Evolutionary conservation across 2,329 filamentous ascomycete species (phyloP).

Genomic region (Clarireedia sp.): DNA sequence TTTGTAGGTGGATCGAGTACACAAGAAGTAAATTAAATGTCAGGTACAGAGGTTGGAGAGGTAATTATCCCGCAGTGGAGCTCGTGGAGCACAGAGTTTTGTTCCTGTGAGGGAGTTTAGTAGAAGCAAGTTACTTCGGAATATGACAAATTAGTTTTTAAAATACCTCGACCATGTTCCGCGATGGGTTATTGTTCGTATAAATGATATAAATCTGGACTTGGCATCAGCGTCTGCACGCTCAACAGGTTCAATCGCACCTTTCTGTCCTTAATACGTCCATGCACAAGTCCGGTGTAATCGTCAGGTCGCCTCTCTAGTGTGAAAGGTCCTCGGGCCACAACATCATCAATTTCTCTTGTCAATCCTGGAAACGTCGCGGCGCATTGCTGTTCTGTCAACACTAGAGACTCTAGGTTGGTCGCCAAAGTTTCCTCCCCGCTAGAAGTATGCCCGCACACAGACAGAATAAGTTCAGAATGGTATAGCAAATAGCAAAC

Average conservation of each 20-base stretch:
- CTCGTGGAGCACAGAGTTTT: slow-evolving; percentile 44
- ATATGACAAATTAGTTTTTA: slow-evolving; percentile 1
- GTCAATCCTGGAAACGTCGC: slow-evolving; percentile 39
- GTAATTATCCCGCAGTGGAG: slow-evolving; percentile 45
- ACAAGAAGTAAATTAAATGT: slow-evolving; percentile 45
- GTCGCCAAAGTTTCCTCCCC: too few relatives aligned
- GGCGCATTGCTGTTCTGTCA: slow-evolving; percentile 38
- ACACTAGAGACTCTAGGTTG: slow-evolving; percentile 14
- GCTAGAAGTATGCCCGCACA: neutral
- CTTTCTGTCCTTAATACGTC: slow-evolving; percentile 36
- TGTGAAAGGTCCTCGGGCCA: slow-evolving; percentile 37
- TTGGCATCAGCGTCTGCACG: neutral
- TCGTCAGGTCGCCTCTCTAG: slow-evolving; percentile 31
- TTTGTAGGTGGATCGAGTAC: slow-evolving; percentile 41
- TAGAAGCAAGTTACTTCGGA: slow-evolving; percentile 13
- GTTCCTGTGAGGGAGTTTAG: slow-evolving; percentile 30
- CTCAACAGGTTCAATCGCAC: slow-evolving; percentile 17
- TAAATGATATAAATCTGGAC: slow-evolving; percentile 38
- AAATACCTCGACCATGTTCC: slow-evolving; percentile 35
- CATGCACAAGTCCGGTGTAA: slow-evolving; percentile 35
- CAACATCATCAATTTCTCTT: slow-evolving; percentile 38
- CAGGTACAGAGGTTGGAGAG: slow-evolving; percentile 38
- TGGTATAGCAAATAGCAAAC: too few relatives aligned
- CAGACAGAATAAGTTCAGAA: neutral
- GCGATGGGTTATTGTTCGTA: slow-evolving; percentile 34